Evolutionary conservation across 2,329 filamentous ascomycete species (phyloP), one percentile per base, ranked within the genome.

Genomic region (Raffaelea ambrosiae): DNA sequence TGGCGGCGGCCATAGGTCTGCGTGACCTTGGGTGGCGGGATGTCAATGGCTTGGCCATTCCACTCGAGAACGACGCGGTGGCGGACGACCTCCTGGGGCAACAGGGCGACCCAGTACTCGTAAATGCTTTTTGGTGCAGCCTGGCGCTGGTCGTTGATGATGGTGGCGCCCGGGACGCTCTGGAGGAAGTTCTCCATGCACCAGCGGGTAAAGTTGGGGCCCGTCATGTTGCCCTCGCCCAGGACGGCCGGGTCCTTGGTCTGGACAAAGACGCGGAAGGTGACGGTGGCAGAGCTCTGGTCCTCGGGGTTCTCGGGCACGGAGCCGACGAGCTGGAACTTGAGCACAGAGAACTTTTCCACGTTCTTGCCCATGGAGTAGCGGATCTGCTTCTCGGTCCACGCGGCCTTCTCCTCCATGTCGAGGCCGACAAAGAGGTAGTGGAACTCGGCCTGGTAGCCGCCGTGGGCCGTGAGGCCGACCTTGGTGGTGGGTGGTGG

Each of bases 401-500:
- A 48, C 51, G 43, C 46, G 23, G 41, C 48, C 51, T 57, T 57
- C 44, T 55, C 47, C 26, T 54, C 49, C 14, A 57, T 51, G 22
- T 57, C 56, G 13, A 57, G 53, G 9, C 56, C 56, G 21, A 47
- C 47, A 3, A 57, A 48, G 22, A 55, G 49, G 48, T 53, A 55
- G 46, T 57, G 55, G 46, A 58, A 55, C 40, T 58, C 54, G 35
- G 56, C 55, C 35, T 57, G 54, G 41, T 48, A 58, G 35, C 56
- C 55, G 23, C 54, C 55, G 18, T 49, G 47, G 10, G 53, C 52
- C 3, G 54, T 55, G 21, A 58, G 26, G 36, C 49, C 49, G 36
- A 51, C 49, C 53, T 76, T 76, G 1, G 72, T 76, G 0, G 73
- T 75, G 2, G 70, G 63, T 0, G 72, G 73, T 2, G 73, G 72